Percentiles rank a stretch among this genome's conserved stretches.
Evolutionary conservation across 2,329 filamentous ascomycete species (phyloP).

Genomic region (Aspergillus phoenicis): DNA sequence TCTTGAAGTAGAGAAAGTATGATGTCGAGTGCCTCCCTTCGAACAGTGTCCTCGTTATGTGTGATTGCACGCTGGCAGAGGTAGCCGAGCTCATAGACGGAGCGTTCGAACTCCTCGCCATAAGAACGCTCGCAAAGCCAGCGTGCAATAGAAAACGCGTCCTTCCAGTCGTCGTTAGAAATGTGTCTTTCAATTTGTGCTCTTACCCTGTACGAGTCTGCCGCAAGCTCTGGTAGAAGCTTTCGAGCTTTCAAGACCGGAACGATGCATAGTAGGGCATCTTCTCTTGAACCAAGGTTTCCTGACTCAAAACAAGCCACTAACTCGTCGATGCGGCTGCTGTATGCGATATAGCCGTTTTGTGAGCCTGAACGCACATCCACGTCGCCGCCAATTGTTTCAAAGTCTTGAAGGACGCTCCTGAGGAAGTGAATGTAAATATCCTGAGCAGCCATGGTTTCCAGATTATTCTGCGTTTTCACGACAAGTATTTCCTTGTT

Average conservation of each 20-base stretch:
- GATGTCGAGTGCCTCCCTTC: slow-evolving; percentile 14
- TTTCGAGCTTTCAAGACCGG: slow-evolving; percentile 22
- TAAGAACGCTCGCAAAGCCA: slow-evolving; percentile 34
- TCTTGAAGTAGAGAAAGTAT: slow-evolving; percentile 10
- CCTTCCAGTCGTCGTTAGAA: slow-evolving; percentile 21
- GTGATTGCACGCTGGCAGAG: slow-evolving; percentile 32
- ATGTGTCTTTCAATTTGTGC: slow-evolving; percentile 12
- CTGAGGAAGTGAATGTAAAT: slow-evolving; percentile 36
- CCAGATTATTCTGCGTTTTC: slow-evolving; percentile 26
- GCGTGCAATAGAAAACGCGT: slow-evolving; percentile 22
- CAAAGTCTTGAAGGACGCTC: slow-evolving; percentile 15
- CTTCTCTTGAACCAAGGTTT: slow-evolving; percentile 32
- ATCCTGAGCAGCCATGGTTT: slow-evolving; percentile 37
- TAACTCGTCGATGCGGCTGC: slow-evolving; percentile 27
- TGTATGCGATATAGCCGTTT: slow-evolving; percentile 20
- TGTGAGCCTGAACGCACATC: slow-evolving; percentile 22
- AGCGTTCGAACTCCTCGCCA: slow-evolving; percentile 26
- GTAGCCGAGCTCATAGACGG: slow-evolving; percentile 28
- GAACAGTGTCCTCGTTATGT: slow-evolving; percentile 5
- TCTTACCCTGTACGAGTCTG: slow-evolving; percentile 19
- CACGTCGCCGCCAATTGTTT: slow-evolving; percentile 19
- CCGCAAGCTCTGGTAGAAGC: slow-evolving; percentile 29
- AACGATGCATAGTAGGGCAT: slow-evolving; percentile 38
- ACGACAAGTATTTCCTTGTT: slow-evolving; percentile 27
- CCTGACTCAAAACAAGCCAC: slow-evolving; percentile 27